phyloP scores from a whole-genome alignment of 2,329 filamentous ascomycete species.

The Scytalidium sp. region DNA sequence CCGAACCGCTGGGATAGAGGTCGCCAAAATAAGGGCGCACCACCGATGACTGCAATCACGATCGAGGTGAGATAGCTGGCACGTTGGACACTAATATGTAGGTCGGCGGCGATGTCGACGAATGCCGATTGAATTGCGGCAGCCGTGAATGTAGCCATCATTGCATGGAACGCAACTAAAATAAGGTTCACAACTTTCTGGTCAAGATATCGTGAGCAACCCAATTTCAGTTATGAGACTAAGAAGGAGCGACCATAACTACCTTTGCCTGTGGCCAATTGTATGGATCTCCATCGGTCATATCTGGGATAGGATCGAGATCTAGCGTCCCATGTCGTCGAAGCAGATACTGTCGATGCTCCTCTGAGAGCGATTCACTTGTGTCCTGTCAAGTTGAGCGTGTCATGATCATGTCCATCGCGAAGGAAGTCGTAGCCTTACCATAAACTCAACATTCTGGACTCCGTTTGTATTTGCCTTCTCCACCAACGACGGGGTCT shows the following conservation, averaged over 20 bases:
- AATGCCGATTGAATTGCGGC: slow-evolving; percentile 48
- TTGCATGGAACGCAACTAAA: slow-evolving; percentile 49
- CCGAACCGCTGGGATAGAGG: slow-evolving; percentile 48
- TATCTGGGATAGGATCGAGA: slow-evolving; percentile 46
- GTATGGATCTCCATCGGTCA: slow-evolving; percentile 44
- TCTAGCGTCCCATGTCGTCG: slow-evolving; percentile 48
- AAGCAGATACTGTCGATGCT: slow-evolving; percentile 44
- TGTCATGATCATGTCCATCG: too few species aligned
- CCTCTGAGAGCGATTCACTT: too few species aligned
- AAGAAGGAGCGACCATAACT: too few species aligned
- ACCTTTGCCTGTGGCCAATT: too few species aligned
- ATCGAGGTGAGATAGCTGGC: slow-evolving; percentile 48
- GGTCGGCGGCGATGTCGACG: slow-evolving; percentile 41
- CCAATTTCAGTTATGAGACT: too few species aligned
- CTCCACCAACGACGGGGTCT: too few species aligned
- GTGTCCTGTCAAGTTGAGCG: too few species aligned
- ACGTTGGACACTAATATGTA: slow-evolving; percentile 39
- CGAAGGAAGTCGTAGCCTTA: too few species aligned
- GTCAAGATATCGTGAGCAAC: neutral
- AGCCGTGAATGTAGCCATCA: slow-evolving; percentile 50
- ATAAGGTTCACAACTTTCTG: slow-evolving; percentile 46
- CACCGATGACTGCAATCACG: slow-evolving; percentile 48
- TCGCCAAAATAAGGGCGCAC: slow-evolving; percentile 50
- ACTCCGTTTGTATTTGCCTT: too few species aligned
- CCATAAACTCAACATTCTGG: too few species aligned